These are phyloP conservation scores for Quaeritorhiza haematococci DNA, from an alignment of 371 early-diverging fungal genomes.

Conservation along the genomic window DNA sequence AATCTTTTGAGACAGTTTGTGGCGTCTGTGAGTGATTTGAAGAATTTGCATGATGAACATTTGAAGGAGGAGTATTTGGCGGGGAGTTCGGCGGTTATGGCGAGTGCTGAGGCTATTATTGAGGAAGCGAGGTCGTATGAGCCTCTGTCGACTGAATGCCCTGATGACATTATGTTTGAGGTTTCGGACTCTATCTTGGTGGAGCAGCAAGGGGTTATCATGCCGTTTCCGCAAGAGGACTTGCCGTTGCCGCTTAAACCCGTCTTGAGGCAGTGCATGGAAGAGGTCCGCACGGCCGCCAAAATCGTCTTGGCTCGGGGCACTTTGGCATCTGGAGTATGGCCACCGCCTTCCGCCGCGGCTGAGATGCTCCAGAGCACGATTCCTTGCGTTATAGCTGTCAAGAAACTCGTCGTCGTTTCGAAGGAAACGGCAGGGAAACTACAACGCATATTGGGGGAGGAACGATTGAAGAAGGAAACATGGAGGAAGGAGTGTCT, in stretches of 20 bases:
- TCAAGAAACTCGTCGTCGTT: constrained; percentile 34
- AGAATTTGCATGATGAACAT: constrained; percentile 19
- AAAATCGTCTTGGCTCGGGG: constrained; percentile 24
- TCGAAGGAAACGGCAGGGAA: constrained; percentile 20
- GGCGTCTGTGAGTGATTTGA: constrained; percentile 28
- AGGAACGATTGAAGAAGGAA: constrained; percentile 28
- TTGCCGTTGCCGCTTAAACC: constrained; percentile 20
- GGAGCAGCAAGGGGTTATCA: constrained; percentile 6
- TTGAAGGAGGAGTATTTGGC: constrained; percentile 27
- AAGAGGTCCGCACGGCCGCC: constrained; percentile 25
- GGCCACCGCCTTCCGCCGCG: constrained; percentile 38
- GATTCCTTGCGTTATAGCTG: constrained; percentile 33
- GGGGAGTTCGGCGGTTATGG: constrained; percentile 22
- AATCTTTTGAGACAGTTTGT: constrained; percentile 28
- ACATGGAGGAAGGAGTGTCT: constrained; percentile 22
- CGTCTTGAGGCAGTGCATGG: constrained; percentile 12
- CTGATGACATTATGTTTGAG: constrained; percentile 25
- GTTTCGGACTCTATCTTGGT: constrained; percentile 20
- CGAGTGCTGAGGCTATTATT: constrained; percentile 29
- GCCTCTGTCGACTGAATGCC: constrained; percentile 27
- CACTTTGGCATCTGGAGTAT: constrained; percentile 29
- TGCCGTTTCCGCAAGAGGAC: neutral
- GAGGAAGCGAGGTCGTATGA: constrained; percentile 35
- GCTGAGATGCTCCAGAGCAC: constrained; percentile 36
- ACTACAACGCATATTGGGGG: constrained; percentile 13